Evolutionary conservation across 225 moss, liverwort and hornwort genomes (phyloP).

Genomic region (Neckera pumila): DNA sequence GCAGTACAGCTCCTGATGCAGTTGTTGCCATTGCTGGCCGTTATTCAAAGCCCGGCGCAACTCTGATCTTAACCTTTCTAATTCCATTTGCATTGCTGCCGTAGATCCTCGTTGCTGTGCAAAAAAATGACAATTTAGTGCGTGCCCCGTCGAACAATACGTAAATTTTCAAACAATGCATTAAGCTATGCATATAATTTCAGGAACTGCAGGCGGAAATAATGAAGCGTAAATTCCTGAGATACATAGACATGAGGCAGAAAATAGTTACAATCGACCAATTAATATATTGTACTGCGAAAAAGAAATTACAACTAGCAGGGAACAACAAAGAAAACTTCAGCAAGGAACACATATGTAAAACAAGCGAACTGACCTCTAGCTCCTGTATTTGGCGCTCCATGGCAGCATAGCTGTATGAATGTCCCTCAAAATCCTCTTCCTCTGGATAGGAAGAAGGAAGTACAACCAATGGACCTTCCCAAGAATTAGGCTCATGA

Average conservation of each 20-base stretch:
- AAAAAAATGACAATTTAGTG: background rate
- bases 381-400: constrained; percentile 95
- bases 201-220: background rate
- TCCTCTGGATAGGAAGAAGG: constrained; percentile 73
- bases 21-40: constrained; percentile 97
- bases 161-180: background rate
- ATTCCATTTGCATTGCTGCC: constrained; percentile 96
- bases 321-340: background rate
- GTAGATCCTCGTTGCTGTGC: constrained; percentile 87
- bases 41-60: constrained; percentile 87
- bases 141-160: background rate
- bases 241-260: background rate
- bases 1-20: constrained; percentile 94
- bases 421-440: constrained; percentile 78
- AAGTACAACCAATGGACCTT: constrained; percentile 90
- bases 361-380: constrained; percentile 39
- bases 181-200: background rate
- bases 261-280: background rate
- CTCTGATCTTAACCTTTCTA: constrained; percentile 91
- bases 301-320: background rate
- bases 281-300: background rate
- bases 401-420: constrained; percentile 96
- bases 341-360: background rate
- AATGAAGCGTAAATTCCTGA: background rate
- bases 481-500: constrained; percentile 80